Percentiles rank a stretch among this genome's conserved stretches.
Evolutionary conservation across 306 rosid genomes (phyloP).

Genomic region (Quercus bicolor): DNA sequence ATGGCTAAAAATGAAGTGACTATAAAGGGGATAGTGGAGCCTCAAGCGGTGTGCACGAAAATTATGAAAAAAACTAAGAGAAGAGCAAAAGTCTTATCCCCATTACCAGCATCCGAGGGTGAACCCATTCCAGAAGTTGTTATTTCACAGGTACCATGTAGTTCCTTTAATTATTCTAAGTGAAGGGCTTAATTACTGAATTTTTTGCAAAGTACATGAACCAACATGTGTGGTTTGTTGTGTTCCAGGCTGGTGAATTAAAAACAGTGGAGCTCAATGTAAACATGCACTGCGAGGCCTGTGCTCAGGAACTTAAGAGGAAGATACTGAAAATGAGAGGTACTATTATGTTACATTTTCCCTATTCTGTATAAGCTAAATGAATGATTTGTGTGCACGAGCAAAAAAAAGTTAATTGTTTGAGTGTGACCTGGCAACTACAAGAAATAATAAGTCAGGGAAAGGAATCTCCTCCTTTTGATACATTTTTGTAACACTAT

Average conservation of each 20-base stretch:
- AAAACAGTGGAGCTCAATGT: slow-evolving; percentile 78
- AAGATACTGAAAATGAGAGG: slow-evolving; percentile 96
- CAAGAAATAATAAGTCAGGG: background rate
- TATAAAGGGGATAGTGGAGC: slow-evolving; percentile 80
- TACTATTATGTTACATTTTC: slow-evolving; percentile 23
- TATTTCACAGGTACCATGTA: slow-evolving; percentile 58
- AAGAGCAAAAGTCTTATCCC: slow-evolving; percentile 61
- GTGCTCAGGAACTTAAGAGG: slow-evolving; percentile 86
- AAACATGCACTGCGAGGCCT: slow-evolving; percentile 95
- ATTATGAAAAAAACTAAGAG: slow-evolving; percentile 67
- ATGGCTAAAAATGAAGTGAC: slow-evolving; percentile 77
- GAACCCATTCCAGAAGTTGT: slow-evolving; percentile 81
- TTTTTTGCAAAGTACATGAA: background rate
- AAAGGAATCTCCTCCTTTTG: slow-evolving; percentile 11
- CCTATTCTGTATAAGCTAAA: background rate
- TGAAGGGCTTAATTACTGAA: background rate
- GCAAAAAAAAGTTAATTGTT: too few species aligned
- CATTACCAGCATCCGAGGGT: slow-evolving; percentile 72
- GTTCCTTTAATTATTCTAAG: background rate
- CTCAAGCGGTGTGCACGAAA: slow-evolving; percentile 60
- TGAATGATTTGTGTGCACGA: slow-evolving; percentile 10
- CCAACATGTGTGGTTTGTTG: background rate
- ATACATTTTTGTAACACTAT: too few species aligned
- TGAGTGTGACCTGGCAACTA: slow-evolving; percentile 23
- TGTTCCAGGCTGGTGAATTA: slow-evolving; percentile 62